These are phyloP conservation scores for Exophiala oligosperma DNA, from an alignment of 2,329 filamentous ascomycete genomes.

Conservation along the genomic window DNA sequence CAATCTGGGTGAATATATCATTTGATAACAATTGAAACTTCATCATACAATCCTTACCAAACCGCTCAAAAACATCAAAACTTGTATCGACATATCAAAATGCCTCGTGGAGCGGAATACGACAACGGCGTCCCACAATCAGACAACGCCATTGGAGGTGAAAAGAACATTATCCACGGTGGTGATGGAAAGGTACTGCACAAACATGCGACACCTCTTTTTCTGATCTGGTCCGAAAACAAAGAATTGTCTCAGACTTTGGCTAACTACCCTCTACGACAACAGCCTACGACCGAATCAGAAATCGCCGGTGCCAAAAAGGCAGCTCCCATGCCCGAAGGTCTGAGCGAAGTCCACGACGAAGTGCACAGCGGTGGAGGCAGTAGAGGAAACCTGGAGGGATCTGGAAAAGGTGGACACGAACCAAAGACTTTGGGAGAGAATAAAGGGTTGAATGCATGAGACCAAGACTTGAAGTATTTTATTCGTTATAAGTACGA, in stretches of 20 bases:
- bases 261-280: no score
- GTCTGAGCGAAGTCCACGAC: slow-evolving; percentile 31
- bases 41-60: not conserved
- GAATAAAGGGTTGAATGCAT: slow-evolving; percentile 34
- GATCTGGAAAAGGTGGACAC: slow-evolving; percentile 41
- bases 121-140: slow-evolving; percentile 37
- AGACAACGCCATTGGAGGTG: slow-evolving; percentile 41
- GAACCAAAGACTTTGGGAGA: slow-evolving; percentile 38
- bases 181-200: slow-evolving; percentile 31
- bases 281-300: slow-evolving; percentile 22
- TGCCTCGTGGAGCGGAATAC: slow-evolving; percentile 44
- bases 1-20: no score
- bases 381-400: slow-evolving; percentile 28
- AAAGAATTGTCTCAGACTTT: no score
- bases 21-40: no score
- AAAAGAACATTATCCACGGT: slow-evolving; percentile 38
- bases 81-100: slow-evolving; percentile 15
- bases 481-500: no score
- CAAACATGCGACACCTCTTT: no score
- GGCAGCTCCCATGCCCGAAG: slow-evolving; percentile 38
- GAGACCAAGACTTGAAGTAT: slow-evolving; percentile 4
- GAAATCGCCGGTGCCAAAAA: slow-evolving; percentile 34
- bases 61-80: not conserved
- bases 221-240: no score
- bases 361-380: slow-evolving; percentile 30